These are phyloP conservation scores for Thamnidium elegans DNA, from an alignment of 192 early-diverging fungal species.

Conservation along the genomic window DNA sequence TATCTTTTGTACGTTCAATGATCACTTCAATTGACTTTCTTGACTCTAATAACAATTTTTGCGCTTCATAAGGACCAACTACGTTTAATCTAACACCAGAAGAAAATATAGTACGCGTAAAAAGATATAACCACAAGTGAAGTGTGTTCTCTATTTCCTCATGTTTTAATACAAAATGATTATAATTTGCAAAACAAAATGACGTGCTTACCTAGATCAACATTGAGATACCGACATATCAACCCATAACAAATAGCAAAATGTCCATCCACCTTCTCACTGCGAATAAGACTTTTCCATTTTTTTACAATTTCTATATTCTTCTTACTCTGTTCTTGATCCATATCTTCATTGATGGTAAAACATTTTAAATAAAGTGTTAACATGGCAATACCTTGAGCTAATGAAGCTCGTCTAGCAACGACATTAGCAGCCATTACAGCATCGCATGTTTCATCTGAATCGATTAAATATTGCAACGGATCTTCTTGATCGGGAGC, in stretches of 20 bases:
- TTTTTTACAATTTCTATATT: slow-evolving; percentile 26
- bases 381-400: slow-evolving; percentile 69
- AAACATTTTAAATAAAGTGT: slow-evolving; percentile 64
- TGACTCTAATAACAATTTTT: slow-evolving; percentile 65
- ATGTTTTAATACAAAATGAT: too few species aligned
- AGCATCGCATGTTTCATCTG: slow-evolving; percentile 34
- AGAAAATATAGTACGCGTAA: slow-evolving; percentile 82
- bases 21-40: slow-evolving; percentile 49
- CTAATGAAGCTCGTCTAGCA: slow-evolving; percentile 61
- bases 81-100: slow-evolving; percentile 87
- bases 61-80: slow-evolving; percentile 86
- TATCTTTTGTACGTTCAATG: slow-evolving; percentile 42
- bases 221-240: slow-evolving; percentile 51
- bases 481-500: slow-evolving; percentile 29
- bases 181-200: background rate
- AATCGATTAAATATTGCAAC: slow-evolving; percentile 23
- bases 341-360: slow-evolving; percentile 22
- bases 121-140: slow-evolving; percentile 79
- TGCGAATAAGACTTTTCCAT: slow-evolving; percentile 38
- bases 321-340: background rate
- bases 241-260: slow-evolving; percentile 79
- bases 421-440: slow-evolving; percentile 51
- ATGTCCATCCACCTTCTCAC: slow-evolving; percentile 59
- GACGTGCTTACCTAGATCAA: slow-evolving; percentile 51
- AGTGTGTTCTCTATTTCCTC: slow-evolving; percentile 55